Evolutionary conservation across 805 yeast species (phyloP), one percentile per base, ranked within the genome.

Genomic region (Wickerhamomyces chambardii): DNA sequence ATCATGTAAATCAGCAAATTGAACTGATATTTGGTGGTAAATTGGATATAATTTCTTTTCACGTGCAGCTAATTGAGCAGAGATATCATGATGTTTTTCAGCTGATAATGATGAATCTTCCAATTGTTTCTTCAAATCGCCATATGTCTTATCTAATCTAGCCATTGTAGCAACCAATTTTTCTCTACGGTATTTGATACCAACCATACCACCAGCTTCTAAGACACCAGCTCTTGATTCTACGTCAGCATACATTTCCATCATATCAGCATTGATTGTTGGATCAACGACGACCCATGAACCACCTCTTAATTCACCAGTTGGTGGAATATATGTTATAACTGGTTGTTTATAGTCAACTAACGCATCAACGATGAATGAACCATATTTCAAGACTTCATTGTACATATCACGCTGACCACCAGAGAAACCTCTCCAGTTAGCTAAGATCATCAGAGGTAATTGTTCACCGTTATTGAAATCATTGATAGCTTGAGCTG

Each of bases 381-480:
- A 78, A 58, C 99, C 99, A 58, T 84, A 92, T 63, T 92, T 92
- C 67, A 92, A 78, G 30, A 92, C 95, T 68, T 92, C 99, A 54
- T 89, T 86, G 73, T 83, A 94, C 99, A 92, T 92, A 63, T 92
- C 99, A 59, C 97, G 84, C 71, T 92, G 99, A 60, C 99, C 98
- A 70, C 99, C 98, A 47, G 97, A 86, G 78, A 92, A 92, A 55
- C 99, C 99, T 78, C 99, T 84, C 99, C 99, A 92, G 75, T 92
- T 92, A 40, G 98, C 98, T 50, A 92, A 68, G 47, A 92, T 86
- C 95, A 92, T 84, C 61, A 92, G 71, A 44, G 99, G 99, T 55
- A 92, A 73, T 63, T 89, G 90, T 64, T 92, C 99, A 71, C 99
- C 99, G 56, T 86, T 68, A 72, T 92, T 92, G 77, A 92, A 92